Evolutionary conservation across 1,139 yeast genomes (phyloP), one percentile per base, ranked within the genome.

Genomic region (Taphrina pruni): DNA sequence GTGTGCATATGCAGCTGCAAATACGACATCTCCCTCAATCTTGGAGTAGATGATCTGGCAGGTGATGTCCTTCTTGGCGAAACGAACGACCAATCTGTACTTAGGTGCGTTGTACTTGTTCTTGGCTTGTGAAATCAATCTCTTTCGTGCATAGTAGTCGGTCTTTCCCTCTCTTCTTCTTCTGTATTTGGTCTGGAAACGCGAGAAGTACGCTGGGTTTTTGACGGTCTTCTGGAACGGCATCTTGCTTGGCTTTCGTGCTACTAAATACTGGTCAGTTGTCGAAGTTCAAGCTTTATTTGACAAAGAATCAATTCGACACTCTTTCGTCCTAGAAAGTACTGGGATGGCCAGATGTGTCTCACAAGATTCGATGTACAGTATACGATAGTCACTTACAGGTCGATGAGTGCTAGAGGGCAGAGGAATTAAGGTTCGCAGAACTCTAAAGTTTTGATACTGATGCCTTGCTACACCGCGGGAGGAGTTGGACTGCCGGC

Each of bases 81-180:
- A 91, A 87, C 99, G 92, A 77, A 94, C 98, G 77, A 94, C 99
- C 81, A 94, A 88, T 88, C 99, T 92, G 91, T 93, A 94, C 88
- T 94, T 94, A 85, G 99, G 99, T 81, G 97, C 83, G 89, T 88
- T 89, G 96, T 94, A 94, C 88, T 95, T 94, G 83, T 97, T 97
- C 94, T 94, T 94, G 94, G 93, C 97, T 87, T 94, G 99, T 80
- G 97, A 87, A 81, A 94, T 95, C 82, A 94, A 87, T 87, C 99
- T 92, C 96, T 94, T 94, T 88, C 99, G 94, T 84, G 96, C 97
- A 88, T 93, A 94, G 97, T 93, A 94, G 84, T 94, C 99, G 82
- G 99, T 94, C 89, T 95, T 94, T 86, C 99, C 99, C 86, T 95
- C 98, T 83, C 96, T 92, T 90, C 99, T 91, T 89, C 99, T 92